Evolutionary conservation across 1,284 basidiomycete species (phyloP).

Genomic region (Trichosporon coremiiforme): DNA sequence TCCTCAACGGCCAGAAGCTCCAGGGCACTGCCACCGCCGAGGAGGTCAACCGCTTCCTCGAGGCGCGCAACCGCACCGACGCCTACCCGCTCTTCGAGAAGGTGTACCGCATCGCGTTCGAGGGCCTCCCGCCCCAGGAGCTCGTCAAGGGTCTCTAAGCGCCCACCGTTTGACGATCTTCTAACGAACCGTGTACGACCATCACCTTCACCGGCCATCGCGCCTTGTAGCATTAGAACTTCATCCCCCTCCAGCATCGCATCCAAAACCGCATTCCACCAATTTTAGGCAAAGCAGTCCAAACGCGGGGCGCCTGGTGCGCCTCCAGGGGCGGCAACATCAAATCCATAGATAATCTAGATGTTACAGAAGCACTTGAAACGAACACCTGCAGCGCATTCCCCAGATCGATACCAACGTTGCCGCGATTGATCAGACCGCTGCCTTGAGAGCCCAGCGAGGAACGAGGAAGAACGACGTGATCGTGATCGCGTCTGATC

Average conservation of each 20-base stretch:
- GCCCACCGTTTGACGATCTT: neutral
- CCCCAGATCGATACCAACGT: neutral
- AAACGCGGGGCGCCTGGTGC: neutral
- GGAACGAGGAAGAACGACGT: neutral
- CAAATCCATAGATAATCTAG: conserved; percentile 11
- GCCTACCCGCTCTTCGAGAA: conserved; percentile 63
- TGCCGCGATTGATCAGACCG: neutral
- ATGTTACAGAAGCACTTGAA: conserved; percentile 10
- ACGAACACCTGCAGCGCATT: neutral
- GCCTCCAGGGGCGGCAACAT: conserved; percentile 2
- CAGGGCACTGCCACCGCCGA: conserved; percentile 61
- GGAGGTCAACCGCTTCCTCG: conserved; percentile 61
- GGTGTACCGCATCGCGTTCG: conserved; percentile 59
- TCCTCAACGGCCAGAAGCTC: conserved; percentile 63
- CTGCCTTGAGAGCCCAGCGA: too few relatives aligned
- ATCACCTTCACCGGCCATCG: neutral
- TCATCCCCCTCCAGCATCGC: conserved; percentile 7
- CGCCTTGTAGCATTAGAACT: conserved; percentile 14
- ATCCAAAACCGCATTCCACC: neutral
- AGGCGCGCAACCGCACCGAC: conserved; percentile 54
- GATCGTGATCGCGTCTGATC: neutral
- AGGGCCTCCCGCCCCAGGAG: conserved; percentile 50
- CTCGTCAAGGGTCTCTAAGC: conserved; percentile 49
- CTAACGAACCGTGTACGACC: conserved; percentile 11
- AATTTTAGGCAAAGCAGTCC: conserved; percentile 8